Evolutionary conservation across 2,329 filamentous ascomycete species (phyloP), one percentile per base, ranked within the genome.

Genomic region (Trichophyton rubrum): DNA sequence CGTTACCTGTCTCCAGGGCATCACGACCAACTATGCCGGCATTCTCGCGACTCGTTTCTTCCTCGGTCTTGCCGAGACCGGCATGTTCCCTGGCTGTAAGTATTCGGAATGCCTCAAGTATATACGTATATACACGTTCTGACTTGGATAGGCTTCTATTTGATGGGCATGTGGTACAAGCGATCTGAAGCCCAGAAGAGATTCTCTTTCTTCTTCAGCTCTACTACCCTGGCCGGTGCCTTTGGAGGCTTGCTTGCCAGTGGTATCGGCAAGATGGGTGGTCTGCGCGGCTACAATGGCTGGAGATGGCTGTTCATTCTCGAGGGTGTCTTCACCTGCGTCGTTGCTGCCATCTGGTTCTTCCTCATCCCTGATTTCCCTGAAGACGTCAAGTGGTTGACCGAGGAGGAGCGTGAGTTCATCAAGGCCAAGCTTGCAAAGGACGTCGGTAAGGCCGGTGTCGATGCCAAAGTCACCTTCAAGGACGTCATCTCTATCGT

Each of bases 121-220:
- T 58, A 3, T 9, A 9, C 13, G 3, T 20, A 40, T 9, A 3
- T 33, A 17, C 20, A 22, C 33, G 0, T 33, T 6, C 51, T 38
- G 20, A 61, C 22, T 6, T n/a, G 24, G 27, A 59, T 53, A 74
- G 72, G 72, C 53, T 77, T 77, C 66, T 81, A 90, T 68, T 76
- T 91, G 6, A 85, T 90, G 63, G 85, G 88, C 61, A 92, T 92
- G 85, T 76, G 74, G 90, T 99, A 97, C 68, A 85, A 86, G 62
- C 84, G 92, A 62, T 79, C 79, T 51, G 93, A 97, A 74, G 90
- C 91, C 1, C 92, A 97, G 74, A 89, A 90, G 68, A 85, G 93
- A 33, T 96, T 91, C 75, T 88, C 86, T 15, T 91, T 97, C 78
- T 97, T 97, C 79, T 97, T 97, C 78, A 85, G 83, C 68, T 89